phyloP scores from a whole-genome alignment of 768 basidiomycete genomes.

The Tricholoma saponaceum region DNA sequence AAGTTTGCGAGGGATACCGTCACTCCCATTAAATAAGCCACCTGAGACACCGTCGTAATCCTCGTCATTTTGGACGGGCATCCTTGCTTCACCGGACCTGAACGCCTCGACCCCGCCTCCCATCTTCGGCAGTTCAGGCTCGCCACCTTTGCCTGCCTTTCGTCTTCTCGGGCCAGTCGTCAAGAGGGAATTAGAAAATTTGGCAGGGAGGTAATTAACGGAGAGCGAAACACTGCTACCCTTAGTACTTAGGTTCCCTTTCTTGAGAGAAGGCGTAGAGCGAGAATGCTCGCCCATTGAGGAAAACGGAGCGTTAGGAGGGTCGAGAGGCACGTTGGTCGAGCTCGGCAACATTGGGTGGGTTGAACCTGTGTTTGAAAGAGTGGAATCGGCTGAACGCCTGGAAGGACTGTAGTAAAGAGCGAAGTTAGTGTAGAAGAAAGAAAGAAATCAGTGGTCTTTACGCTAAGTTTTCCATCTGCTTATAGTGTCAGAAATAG shows the following conservation, averaged over 20 bases:
- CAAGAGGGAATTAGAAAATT: conserved; percentile 53
- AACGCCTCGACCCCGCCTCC: conserved; percentile 75
- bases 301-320: conserved; percentile 14
- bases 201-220: conserved; percentile 69
- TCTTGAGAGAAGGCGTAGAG: not conserved
- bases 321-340: conserved; percentile 12
- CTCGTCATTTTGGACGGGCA: conserved; percentile 47
- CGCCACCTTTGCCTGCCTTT: conserved; percentile 25
- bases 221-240: conserved; percentile 35
- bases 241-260: conserved; percentile 2
- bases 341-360: conserved; percentile 13
- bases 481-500: not conserved
- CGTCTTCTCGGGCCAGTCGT: conserved; percentile 36
- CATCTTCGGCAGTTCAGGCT: conserved; percentile 43
- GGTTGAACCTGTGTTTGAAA: conserved; percentile 17
- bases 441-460: no score
- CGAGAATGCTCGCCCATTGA: conserved; percentile 1
- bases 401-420: conserved; percentile 12
- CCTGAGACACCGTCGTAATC: conserved; percentile 48
- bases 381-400: conserved; percentile 17
- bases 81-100: conserved; percentile 45
- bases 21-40: conserved; percentile 35
- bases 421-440: not conserved
- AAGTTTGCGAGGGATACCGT: conserved; percentile 36
- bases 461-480: not conserved